Conservation (phyloP, 2,329 filamentous ascomycete genomes). For the Blumeria graminis region DNA sequence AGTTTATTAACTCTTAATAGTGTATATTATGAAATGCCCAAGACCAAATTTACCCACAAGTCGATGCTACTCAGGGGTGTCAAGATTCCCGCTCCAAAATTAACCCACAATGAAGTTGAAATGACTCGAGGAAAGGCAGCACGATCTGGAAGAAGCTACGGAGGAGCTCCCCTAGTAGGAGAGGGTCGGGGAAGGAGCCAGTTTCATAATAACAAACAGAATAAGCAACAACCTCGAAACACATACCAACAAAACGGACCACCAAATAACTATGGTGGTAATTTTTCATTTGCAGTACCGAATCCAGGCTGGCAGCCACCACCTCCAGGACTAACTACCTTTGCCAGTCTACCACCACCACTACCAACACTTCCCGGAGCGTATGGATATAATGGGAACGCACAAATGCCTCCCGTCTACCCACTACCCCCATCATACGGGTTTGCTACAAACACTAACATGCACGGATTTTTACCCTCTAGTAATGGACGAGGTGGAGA, state of each 20-base stretch:
- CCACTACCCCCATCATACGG: slow-evolving; percentile 5
- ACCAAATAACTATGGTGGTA: slow-evolving; percentile 8
- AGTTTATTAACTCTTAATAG: slow-evolving; percentile 20
- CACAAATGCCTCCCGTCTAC: slow-evolving; percentile 8
- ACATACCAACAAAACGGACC: slow-evolving; percentile 7
- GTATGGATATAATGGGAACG: slow-evolving; percentile 9
- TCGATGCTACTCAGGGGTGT: slow-evolving; percentile 82
- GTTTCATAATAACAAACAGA: slow-evolving; percentile 27
- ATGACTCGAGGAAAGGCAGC: slow-evolving; percentile 40
- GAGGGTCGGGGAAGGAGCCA: slow-evolving; percentile 23
- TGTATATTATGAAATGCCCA: slow-evolving; percentile 68
- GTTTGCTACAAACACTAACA: slow-evolving; percentile 4
- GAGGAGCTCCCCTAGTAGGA: slow-evolving; percentile 36
- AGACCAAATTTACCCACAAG: slow-evolving; percentile 51
- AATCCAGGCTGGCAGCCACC: slow-evolving; percentile 20
- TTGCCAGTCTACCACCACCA: slow-evolving; percentile 22
- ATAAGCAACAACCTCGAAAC: slow-evolving; percentile 4
- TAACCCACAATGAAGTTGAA: slow-evolving; percentile 56
- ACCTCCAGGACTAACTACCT: slow-evolving; percentile 21
- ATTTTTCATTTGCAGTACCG: slow-evolving; percentile 9
- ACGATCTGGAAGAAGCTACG: slow-evolving; percentile 42
- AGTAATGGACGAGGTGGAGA: slow-evolving; percentile 6
- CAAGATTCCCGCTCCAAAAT: slow-evolving; percentile 42
- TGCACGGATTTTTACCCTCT: slow-evolving; percentile 5
- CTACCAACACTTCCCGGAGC: slow-evolving; percentile 17